Evolutionary conservation across 1,139 yeast species (phyloP), one percentile per base, ranked within the genome.

Genomic region (Sporopachydermia cereana): DNA sequence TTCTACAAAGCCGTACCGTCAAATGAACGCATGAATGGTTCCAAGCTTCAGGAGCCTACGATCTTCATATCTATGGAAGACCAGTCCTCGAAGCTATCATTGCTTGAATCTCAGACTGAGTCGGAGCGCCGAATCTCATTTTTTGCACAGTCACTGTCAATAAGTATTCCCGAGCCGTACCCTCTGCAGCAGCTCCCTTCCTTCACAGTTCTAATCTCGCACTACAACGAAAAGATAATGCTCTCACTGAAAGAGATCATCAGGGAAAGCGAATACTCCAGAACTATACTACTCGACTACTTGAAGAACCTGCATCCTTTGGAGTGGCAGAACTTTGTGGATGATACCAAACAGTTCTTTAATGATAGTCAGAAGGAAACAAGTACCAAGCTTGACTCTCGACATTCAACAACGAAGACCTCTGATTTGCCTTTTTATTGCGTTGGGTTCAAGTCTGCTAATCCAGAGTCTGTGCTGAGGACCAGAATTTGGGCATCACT

Each of bases 191-290:
- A 82, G n/a, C 77, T 84, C 78, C 95, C 96, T 0, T 60, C 81
- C 0, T 85, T 86, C 53, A 82, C 95, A 0, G 95, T 86, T 0
- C 62, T 86, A 43, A 68, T 85, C n/a, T 95, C 96, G 0, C 96
- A 86, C 58, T 86, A 80, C 56, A 70, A 80, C 0, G 96, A 86
- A 56, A 84, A 79, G 57, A 81, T 86, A 23, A 59, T 84, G 3
- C 58, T 84, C 9, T 67, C 76, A 2, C 61, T 85, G 45, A 72
- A 69, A 47, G 95, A 86, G 54, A 73, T 84, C 2, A 79, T 84
- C 42, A 76, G 71, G 46, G 89, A 78, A 49, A 71, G 72, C 45
- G 76, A 75, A 42, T 20, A 12, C 29, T 74, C 86, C 1, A 79
- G 77, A 53, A 68, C 84, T 2, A 75, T 94, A 0, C 63, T 84